Evolutionary conservation across 2,329 filamentous ascomycete genomes (phyloP).

Genomic region (Aspergillus jensenii): DNA sequence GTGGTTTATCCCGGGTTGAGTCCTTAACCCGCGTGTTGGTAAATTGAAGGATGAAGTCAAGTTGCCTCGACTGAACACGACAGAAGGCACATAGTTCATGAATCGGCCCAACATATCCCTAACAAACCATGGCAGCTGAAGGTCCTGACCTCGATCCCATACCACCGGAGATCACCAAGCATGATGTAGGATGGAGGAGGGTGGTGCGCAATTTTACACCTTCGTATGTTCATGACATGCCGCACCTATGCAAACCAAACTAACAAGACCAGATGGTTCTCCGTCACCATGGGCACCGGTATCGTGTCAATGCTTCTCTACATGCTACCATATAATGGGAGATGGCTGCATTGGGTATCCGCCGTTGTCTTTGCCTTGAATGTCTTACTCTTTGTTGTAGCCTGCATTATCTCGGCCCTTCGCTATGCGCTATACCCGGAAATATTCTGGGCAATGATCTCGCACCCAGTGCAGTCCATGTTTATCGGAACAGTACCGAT

Average conservation of each 20-base stretch:
- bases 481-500: constrained; percentile 70
- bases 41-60: not conserved
- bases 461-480: constrained; percentile 65
- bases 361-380: constrained; percentile 38
- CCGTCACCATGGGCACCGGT: constrained; percentile 44
- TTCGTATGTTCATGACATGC: constrained; percentile 37
- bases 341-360: constrained; percentile 42
- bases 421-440: constrained; percentile 66
- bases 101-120: not conserved
- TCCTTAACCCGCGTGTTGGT: not conserved
- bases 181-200: constrained; percentile 38
- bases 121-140: not conserved
- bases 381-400: constrained; percentile 33
- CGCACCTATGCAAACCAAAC: not conserved
- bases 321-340: constrained; percentile 38
- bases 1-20: not conserved
- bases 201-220: constrained; percentile 42
- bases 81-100: not conserved
- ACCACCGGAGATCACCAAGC: constrained; percentile 24
- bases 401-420: constrained; percentile 52
- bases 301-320: constrained; percentile 42
- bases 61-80: not conserved
- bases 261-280: constrained; percentile 37
- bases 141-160: not conserved
- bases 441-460: constrained; percentile 66